Evolutionary conservation across 257 asterid species (phyloP).

Genomic region (Orobanche coerulescens): DNA sequence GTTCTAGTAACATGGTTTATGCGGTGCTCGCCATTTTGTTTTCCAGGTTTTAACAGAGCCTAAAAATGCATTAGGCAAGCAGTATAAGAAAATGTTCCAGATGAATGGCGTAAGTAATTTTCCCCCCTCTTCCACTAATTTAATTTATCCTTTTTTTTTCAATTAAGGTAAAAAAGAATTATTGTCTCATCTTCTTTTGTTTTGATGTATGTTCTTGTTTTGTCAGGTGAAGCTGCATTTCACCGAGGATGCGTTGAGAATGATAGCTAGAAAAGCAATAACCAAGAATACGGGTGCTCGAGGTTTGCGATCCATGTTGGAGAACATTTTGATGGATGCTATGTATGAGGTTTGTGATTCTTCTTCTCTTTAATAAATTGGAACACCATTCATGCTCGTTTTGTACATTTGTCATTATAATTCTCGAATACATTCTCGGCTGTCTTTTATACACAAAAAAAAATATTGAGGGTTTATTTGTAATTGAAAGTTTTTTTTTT

Average conservation of each 20-base stretch:
- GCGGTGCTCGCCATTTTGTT: slow-evolving; percentile 9
- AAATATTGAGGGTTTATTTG: not conserved
- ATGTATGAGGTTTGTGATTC: slow-evolving; percentile 80
- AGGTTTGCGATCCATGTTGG: slow-evolving; percentile 85
- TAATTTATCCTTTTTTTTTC: not conserved
- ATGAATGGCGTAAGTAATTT: slow-evolving; percentile 73
- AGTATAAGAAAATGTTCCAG: slow-evolving; percentile 88
- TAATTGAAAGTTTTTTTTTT: no score
- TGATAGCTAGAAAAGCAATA: slow-evolving; percentile 79
- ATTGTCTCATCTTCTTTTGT: not conserved
- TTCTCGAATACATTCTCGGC: no score
- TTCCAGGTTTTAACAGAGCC: slow-evolving; percentile 94
- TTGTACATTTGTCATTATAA: no score
- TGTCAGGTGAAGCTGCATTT: slow-evolving; percentile 85
- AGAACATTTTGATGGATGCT: slow-evolving; percentile 87
- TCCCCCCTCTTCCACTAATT: slow-evolving; percentile 1
- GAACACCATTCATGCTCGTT: no score
- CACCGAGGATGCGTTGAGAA: slow-evolving; percentile 78
- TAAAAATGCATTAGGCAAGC: slow-evolving; percentile 91
- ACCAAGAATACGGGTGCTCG: slow-evolving; percentile 95
- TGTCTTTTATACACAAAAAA: no score
- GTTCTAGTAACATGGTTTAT: slow-evolving; percentile 6
- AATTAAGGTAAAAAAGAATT: not conserved
- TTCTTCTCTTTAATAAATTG: not conserved
- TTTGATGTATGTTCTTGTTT: slow-evolving; percentile 10